phyloP scores from a whole-genome alignment of 108 stramenopile genomes.

The Cyclotella baltica region DNA sequence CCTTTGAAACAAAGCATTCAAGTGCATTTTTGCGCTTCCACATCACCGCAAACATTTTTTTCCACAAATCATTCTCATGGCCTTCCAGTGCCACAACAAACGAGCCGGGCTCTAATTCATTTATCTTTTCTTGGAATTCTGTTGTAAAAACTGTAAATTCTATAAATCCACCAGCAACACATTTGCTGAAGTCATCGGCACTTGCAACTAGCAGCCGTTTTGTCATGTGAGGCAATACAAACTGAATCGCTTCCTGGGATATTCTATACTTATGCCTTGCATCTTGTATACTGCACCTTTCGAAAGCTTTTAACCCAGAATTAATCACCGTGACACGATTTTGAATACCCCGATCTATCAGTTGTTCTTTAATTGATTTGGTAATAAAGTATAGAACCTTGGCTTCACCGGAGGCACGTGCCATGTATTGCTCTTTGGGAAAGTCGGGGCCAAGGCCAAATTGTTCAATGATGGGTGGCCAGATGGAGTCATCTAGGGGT shows the following conservation, averaged over 20 bases:
- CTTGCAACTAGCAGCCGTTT: conserved; percentile 70
- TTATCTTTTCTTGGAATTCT: conserved; percentile 49
- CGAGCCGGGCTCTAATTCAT: conserved; percentile 66
- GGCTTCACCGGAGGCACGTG: conserved; percentile 70
- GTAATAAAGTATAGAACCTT: conserved; percentile 84
- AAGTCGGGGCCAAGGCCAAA: conserved; percentile 76
- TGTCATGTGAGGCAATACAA: conserved; percentile 81
- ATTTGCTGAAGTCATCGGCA: conserved; percentile 73
- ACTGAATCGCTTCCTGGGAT: conserved; percentile 85
- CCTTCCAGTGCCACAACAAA: conserved; percentile 81
- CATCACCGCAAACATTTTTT: conserved; percentile 80
- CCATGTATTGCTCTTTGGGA: conserved; percentile 75
- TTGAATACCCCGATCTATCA: conserved; percentile 80
- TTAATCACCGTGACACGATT: conserved; percentile 76
- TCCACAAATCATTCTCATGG: conserved; percentile 70
- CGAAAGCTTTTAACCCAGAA: conserved; percentile 83
- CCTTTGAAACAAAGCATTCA: conserved; percentile 77
- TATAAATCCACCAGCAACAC: conserved; percentile 58
- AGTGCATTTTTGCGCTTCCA: conserved; percentile 74
- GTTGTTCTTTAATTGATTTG: conserved; percentile 63
- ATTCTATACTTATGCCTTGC: conserved; percentile 63
- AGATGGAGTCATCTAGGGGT: conserved; percentile 61
- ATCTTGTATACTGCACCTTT: conserved; percentile 68
- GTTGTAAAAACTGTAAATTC: conserved; percentile 61
- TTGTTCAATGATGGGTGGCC: conserved; percentile 68